Conservation (phyloP, 768 basidiomycete species). For the Panellus pusillus region DNA sequence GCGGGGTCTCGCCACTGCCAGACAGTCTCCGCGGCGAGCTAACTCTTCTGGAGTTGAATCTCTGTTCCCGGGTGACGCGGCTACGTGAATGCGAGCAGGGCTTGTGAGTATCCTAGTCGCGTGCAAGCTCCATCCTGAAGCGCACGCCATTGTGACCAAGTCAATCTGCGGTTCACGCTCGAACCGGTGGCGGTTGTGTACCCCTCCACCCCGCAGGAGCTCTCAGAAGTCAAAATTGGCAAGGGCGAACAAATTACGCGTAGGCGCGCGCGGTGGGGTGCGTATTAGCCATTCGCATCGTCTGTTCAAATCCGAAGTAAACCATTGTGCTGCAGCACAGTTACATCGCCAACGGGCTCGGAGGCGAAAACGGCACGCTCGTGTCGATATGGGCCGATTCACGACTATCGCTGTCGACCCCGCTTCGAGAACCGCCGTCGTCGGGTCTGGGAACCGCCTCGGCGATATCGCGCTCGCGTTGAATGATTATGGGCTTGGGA, state of each 20-base stretch:
- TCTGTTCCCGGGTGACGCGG: conserved; percentile 22
- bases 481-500: conserved; percentile 35
- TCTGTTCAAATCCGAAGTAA: not conserved
- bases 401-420: conserved; percentile 34
- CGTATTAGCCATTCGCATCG: not conserved
- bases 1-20: not conserved
- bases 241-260: conserved; percentile 18
- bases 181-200: conserved; percentile 25
- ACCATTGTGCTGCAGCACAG: conserved; percentile 32
- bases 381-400: conserved; percentile 43
- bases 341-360: conserved; percentile 45
- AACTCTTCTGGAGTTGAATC: conserved; percentile 15
- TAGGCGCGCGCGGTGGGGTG: conserved; percentile 27
- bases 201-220: conserved; percentile 20
- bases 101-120: conserved; percentile 18
- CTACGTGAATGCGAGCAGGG: conserved; percentile 24
- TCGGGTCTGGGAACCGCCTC: conserved; percentile 39
- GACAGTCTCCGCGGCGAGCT: conserved; percentile 12
- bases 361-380: conserved; percentile 40
- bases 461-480: conserved; percentile 39
- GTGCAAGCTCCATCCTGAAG: not conserved
- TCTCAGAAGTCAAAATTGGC: conserved; percentile 22
- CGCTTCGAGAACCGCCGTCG: conserved; percentile 30
- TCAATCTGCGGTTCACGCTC: conserved; percentile 25
- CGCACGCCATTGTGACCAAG: conserved; percentile 6